Evolutionary conservation across 495 filamentous ascomycete genomes (phyloP).

Genomic region (Lasiosphaeria miniovina): DNA sequence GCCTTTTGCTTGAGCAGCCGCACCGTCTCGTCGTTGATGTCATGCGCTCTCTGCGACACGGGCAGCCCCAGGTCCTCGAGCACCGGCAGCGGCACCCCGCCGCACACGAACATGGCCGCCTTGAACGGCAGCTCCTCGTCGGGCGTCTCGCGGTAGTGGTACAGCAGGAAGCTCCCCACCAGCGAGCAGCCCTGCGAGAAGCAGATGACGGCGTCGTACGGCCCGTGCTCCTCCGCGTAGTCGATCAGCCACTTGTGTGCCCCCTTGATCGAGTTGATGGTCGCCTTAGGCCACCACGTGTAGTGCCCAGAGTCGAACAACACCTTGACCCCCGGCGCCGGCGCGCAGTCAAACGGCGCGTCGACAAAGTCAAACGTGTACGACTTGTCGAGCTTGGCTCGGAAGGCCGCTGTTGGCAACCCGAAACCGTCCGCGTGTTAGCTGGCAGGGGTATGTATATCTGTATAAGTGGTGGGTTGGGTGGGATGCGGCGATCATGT

Average conservation of each 20-base stretch:
- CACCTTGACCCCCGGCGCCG: constrained; percentile 53
- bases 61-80: constrained; percentile 51
- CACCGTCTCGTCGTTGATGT: constrained; percentile 33
- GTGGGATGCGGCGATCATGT: no score
- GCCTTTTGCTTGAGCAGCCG: constrained; percentile 26
- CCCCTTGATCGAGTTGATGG: constrained; percentile 34
- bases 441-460: no score
- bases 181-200: constrained; percentile 61
- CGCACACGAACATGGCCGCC: constrained; percentile 59
- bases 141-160: constrained; percentile 34
- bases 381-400: constrained; percentile 26
- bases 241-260: constrained; percentile 47
- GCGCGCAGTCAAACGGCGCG: constrained; percentile 39
- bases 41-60: constrained; percentile 42
- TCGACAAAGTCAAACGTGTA: constrained; percentile 57
- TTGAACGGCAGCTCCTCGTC: constrained; percentile 49
- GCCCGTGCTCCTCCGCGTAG: constrained; percentile 48
- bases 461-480: no score
- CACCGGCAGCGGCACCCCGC: constrained; percentile 47
- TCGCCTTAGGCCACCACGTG: constrained; percentile 43
- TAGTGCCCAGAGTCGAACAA: constrained; percentile 51
- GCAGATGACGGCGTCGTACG: constrained; percentile 59
- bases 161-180: constrained; percentile 44
- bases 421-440: neutral
- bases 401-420: constrained; percentile 27